Conservation (phyloP, 805 yeast genomes). For the Wickerhamiella alocasiicola region DNA sequence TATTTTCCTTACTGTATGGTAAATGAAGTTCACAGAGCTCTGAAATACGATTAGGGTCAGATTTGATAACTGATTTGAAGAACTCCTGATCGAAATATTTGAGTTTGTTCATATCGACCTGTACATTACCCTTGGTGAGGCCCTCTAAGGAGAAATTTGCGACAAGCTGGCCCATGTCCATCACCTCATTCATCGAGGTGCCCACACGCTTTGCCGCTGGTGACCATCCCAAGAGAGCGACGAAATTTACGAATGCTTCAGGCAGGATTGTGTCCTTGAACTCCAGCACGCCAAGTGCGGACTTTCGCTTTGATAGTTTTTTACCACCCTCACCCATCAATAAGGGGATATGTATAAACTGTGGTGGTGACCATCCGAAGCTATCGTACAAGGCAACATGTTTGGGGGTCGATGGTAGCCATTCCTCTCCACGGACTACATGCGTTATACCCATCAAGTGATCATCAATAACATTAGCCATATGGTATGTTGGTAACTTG, state of each 20-base stretch:
- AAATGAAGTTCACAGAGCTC: conserved; percentile 8
- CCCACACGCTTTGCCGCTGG: conserved; percentile 40
- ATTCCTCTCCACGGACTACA: conserved; percentile 94
- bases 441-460: conserved; percentile 86
- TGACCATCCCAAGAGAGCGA: conserved; percentile 90
- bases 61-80: conserved; percentile 34
- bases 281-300: conserved; percentile 60
- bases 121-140: conserved; percentile 86
- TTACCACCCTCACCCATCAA: conserved; percentile 47
- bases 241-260: conserved; percentile 77
- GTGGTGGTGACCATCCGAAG: conserved; percentile 74
- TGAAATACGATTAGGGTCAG: conserved; percentile 22
- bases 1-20: conserved; percentile 25
- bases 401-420: conserved; percentile 94
- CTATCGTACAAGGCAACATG: conserved; percentile 80
- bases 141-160: conserved; percentile 50
- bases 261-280: conserved; percentile 50
- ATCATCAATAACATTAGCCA: conserved; percentile 93
- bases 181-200: conserved; percentile 22
- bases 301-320: conserved; percentile 75
- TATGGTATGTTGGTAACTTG: conserved; percentile 89
- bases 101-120: conserved; percentile 70
- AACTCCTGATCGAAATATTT: conserved; percentile 66
- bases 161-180: conserved; percentile 35
- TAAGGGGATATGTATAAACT: conserved; percentile 80